phyloP scores from a whole-genome alignment of 371 early-diverging fungal species.

The Fennellomyces sp. region DNA sequence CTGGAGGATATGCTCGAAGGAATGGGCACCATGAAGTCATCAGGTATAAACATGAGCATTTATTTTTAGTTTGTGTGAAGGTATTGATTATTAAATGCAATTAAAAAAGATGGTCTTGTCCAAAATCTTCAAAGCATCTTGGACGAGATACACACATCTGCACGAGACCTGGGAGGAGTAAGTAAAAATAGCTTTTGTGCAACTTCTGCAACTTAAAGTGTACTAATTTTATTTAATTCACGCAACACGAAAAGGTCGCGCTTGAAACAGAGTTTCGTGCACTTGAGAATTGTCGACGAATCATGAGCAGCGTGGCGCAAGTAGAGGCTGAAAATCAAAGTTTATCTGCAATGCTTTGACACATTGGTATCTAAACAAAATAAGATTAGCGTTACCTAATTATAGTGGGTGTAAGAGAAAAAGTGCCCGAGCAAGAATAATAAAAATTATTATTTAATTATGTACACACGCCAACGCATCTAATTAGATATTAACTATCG shows the following conservation, averaged over 20 bases:
- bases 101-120: background rate
- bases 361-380: background rate
- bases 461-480: too few relatives aligned
- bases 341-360: slow-evolving; percentile 16
- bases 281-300: slow-evolving; percentile 7
- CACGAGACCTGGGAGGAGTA: background rate
- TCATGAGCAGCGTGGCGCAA: slow-evolving; percentile 11
- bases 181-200: background rate
- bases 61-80: background rate
- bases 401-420: background rate
- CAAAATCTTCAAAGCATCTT: background rate
- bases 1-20: background rate
- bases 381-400: background rate
- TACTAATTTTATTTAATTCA: background rate
- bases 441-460: too few relatives aligned
- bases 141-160: background rate
- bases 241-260: background rate
- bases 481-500: too few relatives aligned
- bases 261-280: slow-evolving; percentile 2
- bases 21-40: background rate
- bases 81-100: background rate
- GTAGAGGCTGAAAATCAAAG: slow-evolving; percentile 17
- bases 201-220: background rate
- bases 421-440: too few relatives aligned
- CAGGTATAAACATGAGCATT: slow-evolving; percentile 4